Evolutionary conservation across 176 grass and related monocot genomes (phyloP), one percentile per base, ranked within the genome.

Genomic region (Carex pumila): DNA sequence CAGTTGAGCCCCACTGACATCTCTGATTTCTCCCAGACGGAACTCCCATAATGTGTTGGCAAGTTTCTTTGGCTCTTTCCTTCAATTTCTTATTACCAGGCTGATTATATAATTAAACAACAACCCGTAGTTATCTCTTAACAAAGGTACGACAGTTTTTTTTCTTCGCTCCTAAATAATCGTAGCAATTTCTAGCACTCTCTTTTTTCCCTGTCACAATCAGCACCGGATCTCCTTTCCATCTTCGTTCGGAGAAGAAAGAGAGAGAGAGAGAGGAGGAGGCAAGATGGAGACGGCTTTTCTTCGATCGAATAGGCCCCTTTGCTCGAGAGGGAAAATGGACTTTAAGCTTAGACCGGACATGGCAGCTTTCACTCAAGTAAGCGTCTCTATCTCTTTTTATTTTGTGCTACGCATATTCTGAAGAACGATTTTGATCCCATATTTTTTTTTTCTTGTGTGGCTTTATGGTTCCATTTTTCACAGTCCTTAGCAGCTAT

Each of bases 241-340:
- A 13, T 8, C 62, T 61, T 62, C 58, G 36, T 82, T 82, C 61
- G 50, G 31, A 61, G 34, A 41, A 6, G 18, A 22, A 45, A 41
- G 13, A 49, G 59, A 13, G n/a, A 58, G 22, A n/a, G 15, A 53
- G 10, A 63, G 79, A 49, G 34, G 50, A 25, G 32, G 21, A 74
- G 72, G 29, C 12, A 15, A 7, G 47, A 82, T 82, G 80, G 80
- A 82, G 32, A 82, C 63, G 21, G 80, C 61, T 47, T 60, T 82
- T 52, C 39, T 82, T 13, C 57, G 63, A 82, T 66, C 49, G 63
- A 82, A 43, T 49, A 82, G 31, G 39, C 79, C 79, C 63, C 59
- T 62, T 61, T 63, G 30, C 32, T 81, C 11, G 15, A 76, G 72
- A 76, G 79, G 57, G 17, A 81, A 62, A 34, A 81, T 56, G 34